These are phyloP conservation scores for Cadophora gregata DNA, from an alignment of 2,329 filamentous ascomycete species.

Conservation along the genomic window DNA sequence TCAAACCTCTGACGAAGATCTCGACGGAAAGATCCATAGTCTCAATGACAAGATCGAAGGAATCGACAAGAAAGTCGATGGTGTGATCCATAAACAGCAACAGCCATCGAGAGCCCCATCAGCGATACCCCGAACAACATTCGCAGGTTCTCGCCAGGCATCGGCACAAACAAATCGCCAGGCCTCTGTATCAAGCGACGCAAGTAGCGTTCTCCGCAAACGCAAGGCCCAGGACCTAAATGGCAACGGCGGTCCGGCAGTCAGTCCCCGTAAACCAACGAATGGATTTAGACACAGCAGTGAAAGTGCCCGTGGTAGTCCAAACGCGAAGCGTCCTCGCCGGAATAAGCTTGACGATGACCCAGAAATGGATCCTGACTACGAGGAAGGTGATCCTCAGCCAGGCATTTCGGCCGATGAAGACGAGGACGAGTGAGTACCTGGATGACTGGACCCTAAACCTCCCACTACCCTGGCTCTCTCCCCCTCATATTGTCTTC, in stretches of 20 bases:
- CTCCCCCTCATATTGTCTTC: not conserved
- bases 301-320: not conserved
- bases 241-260: not conserved
- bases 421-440: conserved; percentile 21
- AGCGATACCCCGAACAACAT: not conserved
- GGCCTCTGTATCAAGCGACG: not conserved
- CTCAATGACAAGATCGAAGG: not conserved
- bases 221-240: not conserved
- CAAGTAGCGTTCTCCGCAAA: not conserved
- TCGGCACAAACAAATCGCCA: not conserved
- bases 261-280: not conserved
- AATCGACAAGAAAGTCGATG: not conserved
- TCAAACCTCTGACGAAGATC: not conserved
- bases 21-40: not conserved
- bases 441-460: not conserved
- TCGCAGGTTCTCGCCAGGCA: not conserved
- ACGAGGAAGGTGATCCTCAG: conserved; percentile 14
- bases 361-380: conserved; percentile 10
- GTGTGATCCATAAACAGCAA: not conserved
- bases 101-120: not conserved
- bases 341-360: not conserved
- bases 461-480: not conserved
- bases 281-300: not conserved
- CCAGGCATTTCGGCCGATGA: conserved; percentile 8
- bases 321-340: not conserved